Evolutionary conservation across 1,284 basidiomycete genomes (phyloP), one percentile per base, ranked within the genome.

Genomic region (Gomphus bonarii): DNA sequence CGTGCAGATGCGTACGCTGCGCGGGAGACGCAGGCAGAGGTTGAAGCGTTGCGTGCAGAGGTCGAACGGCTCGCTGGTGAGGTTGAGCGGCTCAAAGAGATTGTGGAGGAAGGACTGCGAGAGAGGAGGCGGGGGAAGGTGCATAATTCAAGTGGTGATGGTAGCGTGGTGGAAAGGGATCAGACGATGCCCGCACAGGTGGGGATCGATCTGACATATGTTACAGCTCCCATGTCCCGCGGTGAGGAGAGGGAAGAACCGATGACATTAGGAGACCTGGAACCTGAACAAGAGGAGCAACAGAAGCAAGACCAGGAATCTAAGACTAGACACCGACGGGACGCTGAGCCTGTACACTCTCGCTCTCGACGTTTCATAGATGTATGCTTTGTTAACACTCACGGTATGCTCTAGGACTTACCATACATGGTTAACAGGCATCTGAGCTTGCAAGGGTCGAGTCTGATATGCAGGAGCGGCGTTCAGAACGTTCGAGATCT

Each of bases 91-190:
- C 73, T 94, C n/a, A 76, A 85, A 18, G 84, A 82, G 0, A 84
- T 93, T 0, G 88, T 93, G 0, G 89, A 92, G 65, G 84, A 91
- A 59, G 89, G 89, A 0, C 72, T 94, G 47, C 78, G 82, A 55
- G 88, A 89, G 62, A 72, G 88, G 25, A 73, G 84, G 12, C 68
- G 66, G 50, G 67, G 66, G 8, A 66, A 71, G 55, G 4, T 35
- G 31, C 47, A 55, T 12, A 40, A 50, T 57, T 42, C 55, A 1
- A 60, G 59, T 28, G 52, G 48, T 11, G 56, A 35, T 22, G 51
- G 43, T n/a, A 65, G 61, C 20, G 64, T 61, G 16, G 60, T 58
- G 48, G 61, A 64, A 6, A 60, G 52, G 28, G 60, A 59, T 3
- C 67, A 69, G 52, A 50, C 58, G 46, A 20, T 22, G 10, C 50